Base-by-base conservation (phyloP, 257 asterid species). In the Gentiana dahurica region DNA sequence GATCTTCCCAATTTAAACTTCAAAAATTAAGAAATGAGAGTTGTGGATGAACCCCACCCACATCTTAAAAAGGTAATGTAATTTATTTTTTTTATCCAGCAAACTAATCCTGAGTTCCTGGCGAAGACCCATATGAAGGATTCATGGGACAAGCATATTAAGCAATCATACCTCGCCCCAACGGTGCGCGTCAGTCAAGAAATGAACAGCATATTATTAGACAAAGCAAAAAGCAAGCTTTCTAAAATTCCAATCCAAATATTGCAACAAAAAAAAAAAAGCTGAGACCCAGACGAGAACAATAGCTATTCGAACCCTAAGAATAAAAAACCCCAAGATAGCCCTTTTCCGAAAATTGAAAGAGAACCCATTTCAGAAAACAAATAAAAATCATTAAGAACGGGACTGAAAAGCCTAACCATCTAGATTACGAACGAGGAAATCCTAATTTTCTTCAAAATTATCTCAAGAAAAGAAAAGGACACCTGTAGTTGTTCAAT, bases 401-500 rank as follows among this genome's bases (percentile, higher is more conserved):
- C 32, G 8, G 0, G 11, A 41, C 11, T 12, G 12, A 7, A 57
- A 5, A 55, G 54, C 49, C 33, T n/a, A 33, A 35, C 48, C 35
- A 54, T 5, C 46, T 5, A 5, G 9, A 5, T 4, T 41, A 4
- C 11, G 44, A 47, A 32, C 34, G 46, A 38, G 1, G 12, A 5
- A 47, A 50, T 36, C 12, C 3, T 65, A 34, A 51, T 39, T 34
- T 52, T 32, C 1, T 6, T 12, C 34, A 3, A 49, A 60, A 32
- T 5, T 24, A 24, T 24, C 24, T 24, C 24, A 41, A 41, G 11
- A 41, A 3, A 37, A 37, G 33, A 53, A 36, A 56, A 38, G 11
- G 49, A 3, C 12, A 88, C 95, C 95, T 85, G 97, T 58, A 85
- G 95, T 66, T 83, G 88, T 64, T 88, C 95, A 55, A 88, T 61